Conservation (phyloP, 2,329 filamentous ascomycete genomes). For the Sporothrix brunneoviolacea region DNA sequence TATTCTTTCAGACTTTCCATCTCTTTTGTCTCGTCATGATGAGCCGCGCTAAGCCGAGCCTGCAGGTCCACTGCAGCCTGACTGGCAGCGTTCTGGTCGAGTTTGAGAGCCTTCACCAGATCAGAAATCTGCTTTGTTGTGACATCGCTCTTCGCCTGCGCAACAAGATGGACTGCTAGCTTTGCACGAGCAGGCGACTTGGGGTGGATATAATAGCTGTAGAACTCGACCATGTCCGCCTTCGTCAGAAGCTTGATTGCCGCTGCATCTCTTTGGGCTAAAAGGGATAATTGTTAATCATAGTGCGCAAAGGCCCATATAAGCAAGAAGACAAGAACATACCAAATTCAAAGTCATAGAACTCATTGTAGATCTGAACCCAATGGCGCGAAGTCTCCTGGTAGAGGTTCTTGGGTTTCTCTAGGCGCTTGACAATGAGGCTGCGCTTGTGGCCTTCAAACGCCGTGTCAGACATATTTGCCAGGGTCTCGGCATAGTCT, state of each 20-base stretch:
- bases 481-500: constrained; percentile 57
- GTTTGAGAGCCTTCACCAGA: constrained; percentile 30
- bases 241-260: constrained; percentile 70
- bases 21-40: constrained; percentile 42
- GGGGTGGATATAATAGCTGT: constrained; percentile 66
- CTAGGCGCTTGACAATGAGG: constrained; percentile 75
- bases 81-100: constrained; percentile 26
- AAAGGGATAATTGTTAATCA: not conserved
- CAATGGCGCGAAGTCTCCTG: constrained; percentile 80
- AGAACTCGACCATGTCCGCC: constrained; percentile 73
- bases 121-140: constrained; percentile 36
- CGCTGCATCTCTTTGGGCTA: constrained; percentile 69
- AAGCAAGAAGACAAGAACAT: constrained; percentile 29
- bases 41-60: constrained; percentile 28
- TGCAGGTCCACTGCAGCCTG: constrained; percentile 29
- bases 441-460: constrained; percentile 91
- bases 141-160: constrained; percentile 53
- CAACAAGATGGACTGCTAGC: constrained; percentile 73
- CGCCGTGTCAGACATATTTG: constrained; percentile 70
- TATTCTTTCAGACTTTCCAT: constrained; percentile 44
- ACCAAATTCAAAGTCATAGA: constrained; percentile 86
- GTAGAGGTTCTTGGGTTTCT: constrained; percentile 86
- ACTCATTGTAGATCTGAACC: constrained; percentile 77
- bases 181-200: constrained; percentile 70
- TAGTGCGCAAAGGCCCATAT: not conserved